Evolutionary conservation across 2,329 filamentous ascomycete genomes (phyloP).

Genomic region (Aspergillus brasiliensis): DNA sequence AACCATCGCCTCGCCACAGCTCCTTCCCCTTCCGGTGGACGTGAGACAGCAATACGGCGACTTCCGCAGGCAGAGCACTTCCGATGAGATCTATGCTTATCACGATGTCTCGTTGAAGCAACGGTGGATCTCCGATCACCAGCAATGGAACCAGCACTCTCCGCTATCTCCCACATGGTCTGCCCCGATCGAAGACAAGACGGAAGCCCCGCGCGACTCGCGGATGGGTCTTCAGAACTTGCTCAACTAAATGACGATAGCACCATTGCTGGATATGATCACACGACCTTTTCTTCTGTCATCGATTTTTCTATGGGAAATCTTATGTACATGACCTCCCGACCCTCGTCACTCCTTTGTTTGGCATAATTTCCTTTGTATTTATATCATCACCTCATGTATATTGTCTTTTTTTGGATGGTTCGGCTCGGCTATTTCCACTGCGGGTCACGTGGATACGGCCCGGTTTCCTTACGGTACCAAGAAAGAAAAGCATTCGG

Average conservation of each 20-base stretch:
- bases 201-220: conserved; percentile 36
- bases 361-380: conserved; percentile 23
- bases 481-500: conserved; percentile 10
- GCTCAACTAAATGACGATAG: conserved; percentile 39
- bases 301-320: conserved; percentile 9
- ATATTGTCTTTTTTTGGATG: conserved; percentile 13
- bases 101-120: conserved; percentile 29
- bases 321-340: conserved; percentile 20
- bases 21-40: conserved; percentile 45
- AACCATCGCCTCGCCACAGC: conserved; percentile 45
- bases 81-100: conserved; percentile 28
- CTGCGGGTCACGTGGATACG: conserved; percentile 21
- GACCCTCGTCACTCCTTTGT: conserved; percentile 20
- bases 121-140: conserved; percentile 32
- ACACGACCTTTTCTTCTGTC: conserved; percentile 22
- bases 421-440: conserved; percentile 11
- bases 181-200: conserved; percentile 19
- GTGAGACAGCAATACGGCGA: conserved; percentile 45
- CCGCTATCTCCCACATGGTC: conserved; percentile 29
- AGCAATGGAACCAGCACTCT: conserved; percentile 32
- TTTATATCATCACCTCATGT: conserved; percentile 19
- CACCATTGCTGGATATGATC: conserved; percentile 24
- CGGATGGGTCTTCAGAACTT: conserved; percentile 44
- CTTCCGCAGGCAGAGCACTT: conserved; percentile 33
- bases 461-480: conserved; percentile 7